Evolutionary conservation across 345 rosid species (phyloP).

Genomic region (Alliaria petiolata): DNA sequence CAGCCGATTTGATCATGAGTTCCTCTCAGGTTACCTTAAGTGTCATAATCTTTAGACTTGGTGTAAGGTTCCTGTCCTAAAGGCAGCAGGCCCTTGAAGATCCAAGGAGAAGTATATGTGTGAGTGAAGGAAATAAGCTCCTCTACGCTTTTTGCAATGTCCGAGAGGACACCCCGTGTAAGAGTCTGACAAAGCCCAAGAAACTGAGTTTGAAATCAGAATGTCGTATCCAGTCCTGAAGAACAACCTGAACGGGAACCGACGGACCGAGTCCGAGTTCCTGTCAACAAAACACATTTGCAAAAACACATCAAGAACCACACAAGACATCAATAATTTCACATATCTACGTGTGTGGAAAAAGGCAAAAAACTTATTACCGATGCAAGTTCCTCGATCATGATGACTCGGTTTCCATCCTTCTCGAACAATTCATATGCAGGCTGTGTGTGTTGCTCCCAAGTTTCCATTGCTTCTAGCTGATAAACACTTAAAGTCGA

Average conservation of each 20-base stretch:
- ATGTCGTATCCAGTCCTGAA: slow-evolving; percentile 89
- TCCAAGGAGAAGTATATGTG: slow-evolving; percentile 9
- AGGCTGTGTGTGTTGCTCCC: slow-evolving; percentile 83
- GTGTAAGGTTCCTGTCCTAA: slow-evolving; percentile 12
- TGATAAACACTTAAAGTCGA: slow-evolving; percentile 84
- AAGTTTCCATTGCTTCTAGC: slow-evolving; percentile 74
- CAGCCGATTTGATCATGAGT: not conserved
- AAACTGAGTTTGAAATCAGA: slow-evolving; percentile 84
- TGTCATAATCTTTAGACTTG: slow-evolving; percentile 13
- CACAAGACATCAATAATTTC: not conserved
- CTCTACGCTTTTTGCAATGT: slow-evolving; percentile 65
- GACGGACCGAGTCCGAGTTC: slow-evolving; percentile 90
- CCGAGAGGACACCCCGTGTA: slow-evolving; percentile 79
- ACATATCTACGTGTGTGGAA: not conserved
- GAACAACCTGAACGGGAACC: slow-evolving; percentile 80
- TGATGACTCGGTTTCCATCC: slow-evolving; percentile 80
- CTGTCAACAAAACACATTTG: slow-evolving; percentile 35
- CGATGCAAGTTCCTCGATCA: slow-evolving; percentile 87
- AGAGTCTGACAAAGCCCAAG: slow-evolving; percentile 80
- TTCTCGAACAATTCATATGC: slow-evolving; percentile 86
- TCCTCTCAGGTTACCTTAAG: not conserved
- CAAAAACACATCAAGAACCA: slow-evolving; percentile 9
- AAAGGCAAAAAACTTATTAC: slow-evolving; percentile 38
- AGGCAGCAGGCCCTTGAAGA: not conserved
- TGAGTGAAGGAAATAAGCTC: not conserved